phyloP scores from a whole-genome alignment of 129 eudicot species.

The Pulicaria dysenterica region DNA sequence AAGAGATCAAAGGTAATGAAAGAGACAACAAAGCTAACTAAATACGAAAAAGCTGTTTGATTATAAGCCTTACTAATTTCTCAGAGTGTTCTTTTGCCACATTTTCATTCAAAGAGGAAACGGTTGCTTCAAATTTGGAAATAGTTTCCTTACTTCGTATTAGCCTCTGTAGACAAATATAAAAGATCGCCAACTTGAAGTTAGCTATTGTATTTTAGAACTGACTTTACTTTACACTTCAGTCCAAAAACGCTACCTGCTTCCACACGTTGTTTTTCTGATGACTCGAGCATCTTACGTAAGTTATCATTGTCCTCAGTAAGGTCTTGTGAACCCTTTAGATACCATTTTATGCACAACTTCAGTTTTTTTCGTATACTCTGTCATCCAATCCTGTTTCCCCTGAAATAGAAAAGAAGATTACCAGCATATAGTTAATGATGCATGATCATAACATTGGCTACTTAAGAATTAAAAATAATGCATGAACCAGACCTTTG shows the following conservation, averaged over 20 bases:
- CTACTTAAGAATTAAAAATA: not conserved
- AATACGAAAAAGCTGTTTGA: not conserved
- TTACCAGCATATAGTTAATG: not conserved
- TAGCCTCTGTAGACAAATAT: conserved; percentile 40
- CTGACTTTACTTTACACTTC: not conserved
- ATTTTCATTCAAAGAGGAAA: conserved; percentile 44
- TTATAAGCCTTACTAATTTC: conserved; percentile 40
- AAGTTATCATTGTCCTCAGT: conserved; percentile 45
- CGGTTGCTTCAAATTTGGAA: conserved; percentile 38
- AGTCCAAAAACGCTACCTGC: conserved; percentile 37
- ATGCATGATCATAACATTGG: conserved; percentile 6
- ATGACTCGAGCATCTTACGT: conserved; percentile 39
- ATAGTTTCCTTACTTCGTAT: conserved; percentile 51
- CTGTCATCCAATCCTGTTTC: conserved; percentile 46
- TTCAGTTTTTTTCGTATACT: conserved; percentile 45
- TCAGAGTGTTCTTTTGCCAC: conserved; percentile 49
- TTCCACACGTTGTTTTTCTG: conserved; percentile 43
- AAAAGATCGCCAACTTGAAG: not conserved
- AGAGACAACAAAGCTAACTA: not conserved
- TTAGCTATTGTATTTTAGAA: not conserved
- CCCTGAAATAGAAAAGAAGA: conserved; percentile 33
- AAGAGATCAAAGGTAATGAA: not conserved
- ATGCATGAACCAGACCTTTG: conserved; percentile 46
- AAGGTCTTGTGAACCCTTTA: conserved; percentile 45
- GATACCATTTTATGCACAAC: conserved; percentile 58